phyloP scores from a whole-genome alignment of 2,329 filamentous ascomycete genomes.

The Fusarium buxicola region DNA sequence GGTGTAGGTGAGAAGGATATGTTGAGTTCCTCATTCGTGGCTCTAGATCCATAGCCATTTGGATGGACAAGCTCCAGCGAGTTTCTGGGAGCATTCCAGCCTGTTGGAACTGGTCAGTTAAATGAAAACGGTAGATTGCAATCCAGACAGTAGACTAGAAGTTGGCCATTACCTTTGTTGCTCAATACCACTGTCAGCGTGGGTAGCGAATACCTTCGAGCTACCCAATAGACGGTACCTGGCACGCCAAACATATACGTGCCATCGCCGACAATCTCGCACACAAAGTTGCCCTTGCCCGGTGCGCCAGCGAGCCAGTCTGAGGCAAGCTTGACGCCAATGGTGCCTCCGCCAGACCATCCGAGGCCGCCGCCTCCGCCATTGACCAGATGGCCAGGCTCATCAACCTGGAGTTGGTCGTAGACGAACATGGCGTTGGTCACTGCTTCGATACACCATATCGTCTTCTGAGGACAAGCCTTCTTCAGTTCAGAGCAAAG shows the following conservation, averaged over 20 bases:
- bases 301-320: conserved; percentile 42
- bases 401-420: conserved; percentile 74
- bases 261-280: conserved; percentile 63
- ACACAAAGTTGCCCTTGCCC: conserved; percentile 57
- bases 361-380: conserved; percentile 82
- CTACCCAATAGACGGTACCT: conserved; percentile 62
- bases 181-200: conserved; percentile 63
- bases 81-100: conserved; percentile 69
- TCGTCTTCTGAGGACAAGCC: conserved; percentile 60
- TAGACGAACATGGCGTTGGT: conserved; percentile 73
- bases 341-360: conserved; percentile 78
- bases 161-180: conserved; percentile 53
- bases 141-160: conserved; percentile 5
- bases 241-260: conserved; percentile 62
- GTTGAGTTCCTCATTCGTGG: conserved; percentile 69
- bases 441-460: conserved; percentile 79
- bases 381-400: conserved; percentile 79
- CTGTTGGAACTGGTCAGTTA: conserved; percentile 34
- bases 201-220: conserved; percentile 59
- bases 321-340: conserved; percentile 78
- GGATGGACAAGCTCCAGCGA: conserved; percentile 68
- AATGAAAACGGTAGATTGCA: background rate
- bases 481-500: background rate
- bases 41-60: conserved; percentile 62
- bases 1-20: conserved; percentile 69